A percentile compares a stretch with the other conserved stretches of the same genome.
phyloP scores from a whole-genome alignment of 1,284 basidiomycete species.

The Malassezia slooffiae region DNA sequence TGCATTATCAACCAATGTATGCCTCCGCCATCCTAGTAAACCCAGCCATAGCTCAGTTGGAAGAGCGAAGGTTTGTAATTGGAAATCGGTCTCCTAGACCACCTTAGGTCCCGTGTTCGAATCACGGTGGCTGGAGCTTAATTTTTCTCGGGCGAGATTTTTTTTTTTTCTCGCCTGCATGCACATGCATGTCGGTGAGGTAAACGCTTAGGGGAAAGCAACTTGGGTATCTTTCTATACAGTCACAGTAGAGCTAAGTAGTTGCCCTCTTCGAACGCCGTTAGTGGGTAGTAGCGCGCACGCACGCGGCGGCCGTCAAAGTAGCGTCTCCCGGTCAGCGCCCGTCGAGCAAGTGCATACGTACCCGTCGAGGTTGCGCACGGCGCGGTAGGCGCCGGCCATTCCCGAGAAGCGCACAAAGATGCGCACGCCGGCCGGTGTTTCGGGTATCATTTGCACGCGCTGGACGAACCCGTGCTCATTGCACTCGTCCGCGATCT shows the following conservation, averaged over 20 bases:
- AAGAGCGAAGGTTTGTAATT: slow-evolving; percentile 22
- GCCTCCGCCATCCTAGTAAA: too few relatives aligned
- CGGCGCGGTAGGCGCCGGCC: slow-evolving; percentile 28
- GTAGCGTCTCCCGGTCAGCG: too few relatives aligned
- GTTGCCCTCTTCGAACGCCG: background rate
- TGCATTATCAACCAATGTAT: too few relatives aligned
- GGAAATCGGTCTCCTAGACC: slow-evolving; percentile 9
- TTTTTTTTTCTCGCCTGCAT: background rate
- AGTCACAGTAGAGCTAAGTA: background rate
- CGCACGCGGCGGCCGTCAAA: background rate
- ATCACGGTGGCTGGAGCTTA: slow-evolving; percentile 19
- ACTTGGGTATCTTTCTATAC: too few relatives aligned
- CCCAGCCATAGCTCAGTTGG: slow-evolving; percentile 21
- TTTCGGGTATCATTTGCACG: slow-evolving; percentile 14
- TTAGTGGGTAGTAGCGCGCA: slow-evolving; percentile 2
- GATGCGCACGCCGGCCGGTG: slow-evolving; percentile 13
- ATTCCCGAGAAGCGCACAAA: slow-evolving; percentile 34
- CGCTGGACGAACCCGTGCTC: slow-evolving; percentile 28
- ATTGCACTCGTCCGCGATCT: slow-evolving; percentile 21
- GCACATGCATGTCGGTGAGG: too few relatives aligned
- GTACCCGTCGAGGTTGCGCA: slow-evolving; percentile 21
- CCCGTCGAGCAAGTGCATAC: background rate
- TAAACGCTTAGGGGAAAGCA: background rate
- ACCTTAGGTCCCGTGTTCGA: slow-evolving; percentile 22
- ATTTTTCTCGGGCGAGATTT: background rate